Conservation (phyloP, 2,329 filamentous ascomycete genomes). For the Colletotrichum truncatum region DNA sequence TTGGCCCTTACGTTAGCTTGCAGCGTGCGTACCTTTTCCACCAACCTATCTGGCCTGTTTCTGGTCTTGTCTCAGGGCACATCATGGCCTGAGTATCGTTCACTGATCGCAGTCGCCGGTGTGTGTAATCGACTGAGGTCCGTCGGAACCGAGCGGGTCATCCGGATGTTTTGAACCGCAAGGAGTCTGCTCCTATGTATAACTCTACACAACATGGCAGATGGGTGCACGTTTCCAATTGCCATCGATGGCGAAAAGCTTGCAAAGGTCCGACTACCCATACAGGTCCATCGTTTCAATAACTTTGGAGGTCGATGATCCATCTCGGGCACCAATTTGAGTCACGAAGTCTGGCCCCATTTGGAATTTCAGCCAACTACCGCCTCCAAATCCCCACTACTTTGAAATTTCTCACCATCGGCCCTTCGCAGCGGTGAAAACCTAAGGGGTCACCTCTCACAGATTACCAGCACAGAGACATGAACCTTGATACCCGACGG, state of each 20-base stretch:
- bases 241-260: constrained; percentile 1
- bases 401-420: constrained; percentile 26
- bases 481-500: constrained; percentile 18
- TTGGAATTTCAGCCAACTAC: constrained; percentile 24
- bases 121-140: constrained; percentile 14
- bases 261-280: constrained; percentile 5
- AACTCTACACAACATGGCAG: too few relatives aligned
- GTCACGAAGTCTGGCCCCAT: constrained; percentile 24
- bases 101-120: constrained; percentile 4
- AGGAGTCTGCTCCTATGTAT: too few relatives aligned
- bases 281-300: constrained; percentile 23
- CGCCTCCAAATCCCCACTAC: constrained; percentile 17
- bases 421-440: constrained; percentile 26
- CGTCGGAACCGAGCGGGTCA: constrained; percentile 12
- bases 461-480: neutral
- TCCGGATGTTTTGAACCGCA: neutral
- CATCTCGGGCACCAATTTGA: constrained; percentile 28
- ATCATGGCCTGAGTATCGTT: constrained; percentile 24
- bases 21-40: neutral
- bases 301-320: constrained; percentile 2
- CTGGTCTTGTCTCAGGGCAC: constrained; percentile 9
- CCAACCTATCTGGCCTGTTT: constrained; percentile 5
- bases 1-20: neutral
- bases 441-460: constrained; percentile 4
- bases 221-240: too few relatives aligned